Evolutionary conservation across 352 stramenopile genomes (phyloP).

Genomic region (Phytophthora niederhauseri): DNA sequence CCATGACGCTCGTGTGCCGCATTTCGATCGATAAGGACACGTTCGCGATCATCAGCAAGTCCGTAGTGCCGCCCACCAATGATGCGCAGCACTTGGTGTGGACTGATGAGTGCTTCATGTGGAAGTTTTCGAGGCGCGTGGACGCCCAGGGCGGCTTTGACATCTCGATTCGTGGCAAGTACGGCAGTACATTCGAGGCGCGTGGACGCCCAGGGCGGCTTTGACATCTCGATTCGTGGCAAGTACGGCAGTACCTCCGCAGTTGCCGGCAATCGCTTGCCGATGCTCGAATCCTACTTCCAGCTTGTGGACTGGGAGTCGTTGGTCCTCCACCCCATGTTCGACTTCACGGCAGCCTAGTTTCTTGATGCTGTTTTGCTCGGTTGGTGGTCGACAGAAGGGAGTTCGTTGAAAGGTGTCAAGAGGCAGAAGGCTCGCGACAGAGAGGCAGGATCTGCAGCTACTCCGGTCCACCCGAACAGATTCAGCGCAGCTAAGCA

Average conservation of each 20-base stretch:
- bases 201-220: slow-evolving; percentile 59
- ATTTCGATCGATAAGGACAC: slow-evolving; percentile 86
- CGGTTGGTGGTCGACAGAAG: slow-evolving; percentile 20
- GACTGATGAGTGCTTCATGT: slow-evolving; percentile 90
- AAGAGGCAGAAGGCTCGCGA: slow-evolving; percentile 18
- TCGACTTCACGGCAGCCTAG: slow-evolving; percentile 61
- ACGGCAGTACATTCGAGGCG: slow-evolving; percentile 75
- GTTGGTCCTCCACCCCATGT: slow-evolving; percentile 80
- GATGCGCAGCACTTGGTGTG: slow-evolving; percentile 88
- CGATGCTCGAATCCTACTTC: slow-evolving; percentile 88
- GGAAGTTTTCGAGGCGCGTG: slow-evolving; percentile 68
- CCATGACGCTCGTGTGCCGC: slow-evolving; percentile 82
- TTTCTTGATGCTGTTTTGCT: slow-evolving; percentile 3
- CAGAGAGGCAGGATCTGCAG: slow-evolving; percentile 17
- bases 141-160: slow-evolving; percentile 72
- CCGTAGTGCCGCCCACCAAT: slow-evolving; percentile 75
- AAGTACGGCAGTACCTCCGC: slow-evolving; percentile 87
- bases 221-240: slow-evolving; percentile 76
- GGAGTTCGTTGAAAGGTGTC: slow-evolving; percentile 20
- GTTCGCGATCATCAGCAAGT: slow-evolving; percentile 86
- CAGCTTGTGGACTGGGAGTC: slow-evolving; percentile 88
- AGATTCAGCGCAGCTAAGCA: slow-evolving; percentile 21
- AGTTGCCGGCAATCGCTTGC: slow-evolving; percentile 80
- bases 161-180: slow-evolving; percentile 77
- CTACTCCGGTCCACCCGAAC: slow-evolving; percentile 4